Evolutionary conservation across 108 stramenopile species (phyloP), one percentile per base, ranked within the genome.

Genomic region (Nitzschia palea): DNA sequence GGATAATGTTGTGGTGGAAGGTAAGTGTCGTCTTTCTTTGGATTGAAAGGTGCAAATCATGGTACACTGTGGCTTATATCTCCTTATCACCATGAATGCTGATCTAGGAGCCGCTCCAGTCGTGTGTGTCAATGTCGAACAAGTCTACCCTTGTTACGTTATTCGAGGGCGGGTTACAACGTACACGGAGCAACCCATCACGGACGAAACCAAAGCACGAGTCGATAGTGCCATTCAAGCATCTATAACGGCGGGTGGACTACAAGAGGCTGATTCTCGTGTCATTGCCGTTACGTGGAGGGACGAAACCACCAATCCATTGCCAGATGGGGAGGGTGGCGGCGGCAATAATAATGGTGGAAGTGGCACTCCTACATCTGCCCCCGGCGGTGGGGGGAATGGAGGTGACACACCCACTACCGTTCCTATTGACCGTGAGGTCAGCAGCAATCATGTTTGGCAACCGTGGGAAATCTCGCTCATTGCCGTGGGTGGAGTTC

Each of bases 1-100:
- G 3, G 65, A 65, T 31, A 45, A 25, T 12, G 52, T 65, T 52
- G 43, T 53, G 9, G 65, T 54, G 3, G 36, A 37, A 30, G 52
- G 62, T 63, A 50, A 23, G 62, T 23, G 10, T 34, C 15, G 6
- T 32, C 1, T 1, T 32, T 17, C 4, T 56, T 17, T 32, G 29
- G 37, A 10, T 12, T 40, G 6, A 6, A 12, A 6, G 12, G 37
- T 10, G 37, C 6, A 40, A 40, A 40, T 40, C 37, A n/a, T n/a
- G n/a, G n/a, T n/a, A n/a, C n/a, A n/a, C n/a, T n/a, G n/a, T n/a
- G n/a, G n/a, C n/a, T n/a, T n/a, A n/a, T n/a, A n/a, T n/a, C n/a
- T n/a, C n/a, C n/a, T n/a, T n/a, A n/a, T n/a, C n/a, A n/a, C n/a
- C n/a, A n/a, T n/a, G n/a, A n/a, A n/a, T n/a, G n/a, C n/a, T n/a